These are phyloP conservation scores for Plasmodium gonderi DNA, from an alignment of 169 alveolate genomes.

Conservation along the genomic window DNA sequence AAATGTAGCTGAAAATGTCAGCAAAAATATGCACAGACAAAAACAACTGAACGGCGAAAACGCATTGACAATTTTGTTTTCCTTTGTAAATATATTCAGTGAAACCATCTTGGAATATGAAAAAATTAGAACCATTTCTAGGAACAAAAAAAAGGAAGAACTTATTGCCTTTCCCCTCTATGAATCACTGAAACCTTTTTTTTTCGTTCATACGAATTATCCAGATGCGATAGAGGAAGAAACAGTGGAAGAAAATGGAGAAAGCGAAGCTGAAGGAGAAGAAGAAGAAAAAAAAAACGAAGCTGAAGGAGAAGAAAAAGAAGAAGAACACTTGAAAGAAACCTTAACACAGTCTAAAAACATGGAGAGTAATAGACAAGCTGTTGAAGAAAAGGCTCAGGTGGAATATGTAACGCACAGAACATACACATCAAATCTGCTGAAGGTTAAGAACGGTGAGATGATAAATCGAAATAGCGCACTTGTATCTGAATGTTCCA, in stretches of 20 bases:
- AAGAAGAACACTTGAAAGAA: background rate
- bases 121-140: slow-evolving; percentile 30
- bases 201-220: slow-evolving; percentile 27
- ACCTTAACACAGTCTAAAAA: background rate
- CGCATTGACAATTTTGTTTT: background rate
- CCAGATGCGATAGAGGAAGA: background rate
- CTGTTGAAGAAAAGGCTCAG: background rate
- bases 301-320: background rate
- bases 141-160: slow-evolving; percentile 74
- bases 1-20: no score
- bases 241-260: background rate
- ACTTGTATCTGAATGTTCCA: no score
- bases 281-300: background rate
- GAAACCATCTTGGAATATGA: slow-evolving; percentile 49
- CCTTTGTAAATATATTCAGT: slow-evolving; percentile 28
- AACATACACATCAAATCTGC: background rate
- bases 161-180: slow-evolving; percentile 62
- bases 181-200: slow-evolving; percentile 67
- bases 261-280: background rate
- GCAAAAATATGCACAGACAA: background rate
- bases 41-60: background rate
- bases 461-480: no score
- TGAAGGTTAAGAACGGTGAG: no score
- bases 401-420: background rate
- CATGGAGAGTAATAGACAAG: background rate